Base-by-base conservation (phyloP, 805 yeast species). In the Lachancea meyersii region DNA sequence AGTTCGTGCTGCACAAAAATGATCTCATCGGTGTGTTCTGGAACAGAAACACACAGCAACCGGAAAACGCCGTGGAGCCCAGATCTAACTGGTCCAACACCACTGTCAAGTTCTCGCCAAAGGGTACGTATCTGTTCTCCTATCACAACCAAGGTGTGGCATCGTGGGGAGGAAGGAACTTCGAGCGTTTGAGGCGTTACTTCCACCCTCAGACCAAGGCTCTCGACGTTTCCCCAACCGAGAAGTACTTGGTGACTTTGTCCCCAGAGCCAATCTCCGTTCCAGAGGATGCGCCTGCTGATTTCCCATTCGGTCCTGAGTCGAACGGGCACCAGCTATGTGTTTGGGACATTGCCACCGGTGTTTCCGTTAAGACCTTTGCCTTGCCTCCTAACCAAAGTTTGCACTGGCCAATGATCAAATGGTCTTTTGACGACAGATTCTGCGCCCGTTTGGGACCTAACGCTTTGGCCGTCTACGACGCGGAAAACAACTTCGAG, bases 391-490 rank as follows among this genome's bases (percentile, higher is more conserved):
- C 66, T 37, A 76, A 75, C 67, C 78, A 75, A 68, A 78, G 74
- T 46, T 77, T 80, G 80, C 79, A 83, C 48, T 93, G 98, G 98
- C 98, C 98, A 38, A 77, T 91, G 57, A 81, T 93, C 64, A 88
- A 88, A 69, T 93, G 97, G 97, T 86, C 97, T 35, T 73, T 70
- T 57, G 94, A 93, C 68, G 95, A 86, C 67, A 80, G 78, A 65
- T 93, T 80, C 72, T 86, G 95, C 70, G 97, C 96, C 43, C 83
- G 98, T 71, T 77, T 86, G 67, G 91, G 93, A 40, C 96, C 95
- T 43, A 93, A 86, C 48, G 94, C 94, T 27, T 72, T 93, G 53
- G 89, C 95, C 38, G 77, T 93, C 51, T 94, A 91, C 65, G 97
- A 91, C 56, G 72, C 88, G 31, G 72, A 79, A 43, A 69, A 75